Percentiles rank a stretch among this genome's conserved stretches.
Conservation (phyloP, 2,329 filamentous ascomycete genomes). For the Lachnum nothofagi region DNA sequence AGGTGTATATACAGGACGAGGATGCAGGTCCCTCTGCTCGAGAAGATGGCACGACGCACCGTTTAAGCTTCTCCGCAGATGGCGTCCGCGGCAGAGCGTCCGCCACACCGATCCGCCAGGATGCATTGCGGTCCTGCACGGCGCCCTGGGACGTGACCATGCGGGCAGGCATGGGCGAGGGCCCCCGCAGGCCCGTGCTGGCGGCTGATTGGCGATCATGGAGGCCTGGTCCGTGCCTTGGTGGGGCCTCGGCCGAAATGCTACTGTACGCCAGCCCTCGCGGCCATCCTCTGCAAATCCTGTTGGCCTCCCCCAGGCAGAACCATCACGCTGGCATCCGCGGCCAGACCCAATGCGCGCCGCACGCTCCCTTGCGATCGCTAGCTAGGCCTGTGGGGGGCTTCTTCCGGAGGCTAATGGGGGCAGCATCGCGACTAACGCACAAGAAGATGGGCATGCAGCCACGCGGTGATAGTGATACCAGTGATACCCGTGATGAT, state of each 20-base stretch:
- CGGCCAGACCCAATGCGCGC: too few species aligned
- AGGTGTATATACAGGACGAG: neutral
- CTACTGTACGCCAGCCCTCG: neutral
- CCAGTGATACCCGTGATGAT: too few species aligned
- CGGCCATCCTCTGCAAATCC: neutral
- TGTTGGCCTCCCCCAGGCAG: neutral
- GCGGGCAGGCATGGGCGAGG: conserved; percentile 5
- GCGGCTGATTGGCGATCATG: conserved; percentile 21
- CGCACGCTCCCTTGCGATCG: neutral
- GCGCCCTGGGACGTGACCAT: conserved; percentile 16
- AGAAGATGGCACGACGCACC: neutral
- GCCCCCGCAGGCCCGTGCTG: conserved; percentile 7
- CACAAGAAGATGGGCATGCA: neutral
- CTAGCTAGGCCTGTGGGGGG: neutral
- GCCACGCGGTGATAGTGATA: neutral
- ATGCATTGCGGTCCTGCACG: conserved; percentile 12
- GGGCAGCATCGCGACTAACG: neutral
- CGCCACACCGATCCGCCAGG: neutral
- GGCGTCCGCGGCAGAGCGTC: conserved; percentile 5
- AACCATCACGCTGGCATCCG: neutral
- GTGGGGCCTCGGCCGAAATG: neutral
- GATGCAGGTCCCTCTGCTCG: neutral
- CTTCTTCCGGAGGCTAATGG: neutral
- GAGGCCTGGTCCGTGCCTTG: neutral
- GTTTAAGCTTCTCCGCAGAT: conserved; percentile 3